Conservation (phyloP, 441 rosid genomes). For the Euphorbia celastroides region DNA sequence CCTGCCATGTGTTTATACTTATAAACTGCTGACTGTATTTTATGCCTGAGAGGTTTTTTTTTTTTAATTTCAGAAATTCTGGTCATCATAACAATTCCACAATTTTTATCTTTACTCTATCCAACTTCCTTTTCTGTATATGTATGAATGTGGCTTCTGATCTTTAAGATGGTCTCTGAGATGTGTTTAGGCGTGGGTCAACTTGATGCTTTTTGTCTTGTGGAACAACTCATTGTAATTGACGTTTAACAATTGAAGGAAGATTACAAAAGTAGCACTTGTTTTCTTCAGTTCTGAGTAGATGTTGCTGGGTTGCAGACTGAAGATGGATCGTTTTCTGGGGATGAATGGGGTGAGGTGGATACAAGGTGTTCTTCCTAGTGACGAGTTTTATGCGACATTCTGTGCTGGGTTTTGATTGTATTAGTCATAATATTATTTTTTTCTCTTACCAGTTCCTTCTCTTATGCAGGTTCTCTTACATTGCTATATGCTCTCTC, state of each 20-base stretch:
- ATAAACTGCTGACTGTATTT: too few relatives aligned
- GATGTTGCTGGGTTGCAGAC: slow-evolving; percentile 70
- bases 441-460: background rate
- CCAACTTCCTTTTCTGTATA: background rate
- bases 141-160: background rate
- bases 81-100: too few relatives aligned
- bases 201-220: background rate
- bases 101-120: too few relatives aligned
- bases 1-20: slow-evolving; percentile 10
- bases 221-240: too few relatives aligned
- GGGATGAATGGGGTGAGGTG: slow-evolving; percentile 92
- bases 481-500: slow-evolving; percentile 75
- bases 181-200: background rate
- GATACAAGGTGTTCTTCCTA: slow-evolving; percentile 55
- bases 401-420: background rate
- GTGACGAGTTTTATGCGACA: background rate
- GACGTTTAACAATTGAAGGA: background rate
- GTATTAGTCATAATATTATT: background rate
- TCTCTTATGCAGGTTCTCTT: slow-evolving; percentile 59
- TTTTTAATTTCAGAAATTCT: too few relatives aligned
- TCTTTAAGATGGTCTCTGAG: background rate
- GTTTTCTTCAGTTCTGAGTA: slow-evolving; percentile 41
- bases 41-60: too few relatives aligned
- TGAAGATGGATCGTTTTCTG: slow-evolving; percentile 88
- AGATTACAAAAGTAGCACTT: background rate